Conservation (phyloP, 495 filamentous ascomycete genomes). For the Paragyromitra xinjiangensis region DNA sequence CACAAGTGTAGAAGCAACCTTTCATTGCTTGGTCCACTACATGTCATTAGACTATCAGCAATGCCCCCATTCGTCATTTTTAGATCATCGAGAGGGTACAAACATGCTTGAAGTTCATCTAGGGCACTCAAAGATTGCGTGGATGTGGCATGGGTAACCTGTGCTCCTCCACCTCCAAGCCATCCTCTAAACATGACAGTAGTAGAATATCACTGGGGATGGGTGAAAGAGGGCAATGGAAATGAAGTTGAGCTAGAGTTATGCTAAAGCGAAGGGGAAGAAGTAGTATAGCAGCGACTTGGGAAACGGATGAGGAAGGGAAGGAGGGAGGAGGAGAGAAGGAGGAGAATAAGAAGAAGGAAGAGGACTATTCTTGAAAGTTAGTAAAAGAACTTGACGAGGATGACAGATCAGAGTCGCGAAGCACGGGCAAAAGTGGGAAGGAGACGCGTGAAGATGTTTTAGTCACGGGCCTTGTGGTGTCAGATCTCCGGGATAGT, state of each 20-base stretch:
- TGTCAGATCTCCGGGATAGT: slow-evolving; percentile 19
- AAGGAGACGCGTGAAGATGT: slow-evolving; percentile 42
- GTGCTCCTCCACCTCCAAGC: slow-evolving; percentile 46
- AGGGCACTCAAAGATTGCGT: slow-evolving; percentile 69
- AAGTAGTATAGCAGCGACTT: slow-evolving; percentile 2
- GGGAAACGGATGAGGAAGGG: slow-evolving; percentile 7
- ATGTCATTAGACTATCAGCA: slow-evolving; percentile 33
- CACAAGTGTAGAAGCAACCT: slow-evolving; percentile 60
- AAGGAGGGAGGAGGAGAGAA: not conserved
- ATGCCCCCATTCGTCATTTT: slow-evolving; percentile 27
- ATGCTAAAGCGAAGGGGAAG: not conserved
- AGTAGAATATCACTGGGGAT: slow-evolving; percentile 15
- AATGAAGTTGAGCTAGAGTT: slow-evolving; percentile 2
- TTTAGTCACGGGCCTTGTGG: slow-evolving; percentile 31
- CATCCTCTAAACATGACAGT: slow-evolving; percentile 52
- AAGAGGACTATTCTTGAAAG: slow-evolving; percentile 15
- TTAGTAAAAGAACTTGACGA: slow-evolving; percentile 6
- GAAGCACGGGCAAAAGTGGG: slow-evolving; percentile 37
- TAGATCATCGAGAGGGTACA: slow-evolving; percentile 52
- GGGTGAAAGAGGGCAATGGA: slow-evolving; percentile 16
- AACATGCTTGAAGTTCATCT: slow-evolving; percentile 70
- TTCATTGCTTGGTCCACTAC: slow-evolving; percentile 72
- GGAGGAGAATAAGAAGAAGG: slow-evolving; percentile 17
- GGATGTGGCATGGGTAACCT: slow-evolving; percentile 56
- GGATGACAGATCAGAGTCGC: slow-evolving; percentile 28